Evolutionary conservation across 2,329 filamentous ascomycete species (phyloP), one percentile per base, ranked within the genome.

Genomic region (Xylaria sp.): DNA sequence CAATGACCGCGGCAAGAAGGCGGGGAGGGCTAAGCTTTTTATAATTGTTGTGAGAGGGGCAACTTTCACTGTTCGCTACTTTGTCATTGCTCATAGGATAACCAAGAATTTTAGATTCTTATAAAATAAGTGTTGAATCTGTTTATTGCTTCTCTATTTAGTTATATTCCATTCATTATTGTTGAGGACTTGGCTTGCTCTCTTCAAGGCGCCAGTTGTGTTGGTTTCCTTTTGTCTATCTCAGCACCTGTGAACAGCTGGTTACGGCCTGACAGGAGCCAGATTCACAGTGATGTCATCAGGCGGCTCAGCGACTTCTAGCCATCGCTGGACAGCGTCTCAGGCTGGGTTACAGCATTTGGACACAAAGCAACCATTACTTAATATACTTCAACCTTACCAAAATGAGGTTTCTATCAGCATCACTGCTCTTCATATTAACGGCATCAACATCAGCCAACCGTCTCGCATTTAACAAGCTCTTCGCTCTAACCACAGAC

Each of bases 401-500:
- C 59, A 72, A 62, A 38, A 73, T 73, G 71, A 67, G 56, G 45
- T 43, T 67, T 25, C 62, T 51, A 40, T 25, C 65, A 57, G 3
- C 57, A 46, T 67, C 54, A 43, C 50, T 57, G 40, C 21, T 69
- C 9, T 61, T 58, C 25, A 57, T 71, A 52, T 49, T 72, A 40
- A 50, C 58, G 35, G 61, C 59, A 45, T 70, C 65, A 46, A 63
- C 52, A 57, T 66, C 68, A 35, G 57, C 70, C 43, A 53, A 70
- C 46, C 64, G 66, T 17, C 57, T 67, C n/a, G 57, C 66, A 28
- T 57, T 70, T 4, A 70, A 68, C 2, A 67, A 67, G 53, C 57
- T 70, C 31, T 69, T 70, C 46, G 55, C 54, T 9, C 65, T 65
- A 53, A 60, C 70, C 23, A 31, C 69, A 43, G 57, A 55, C 50